Evolutionary conservation across 495 filamentous ascomycete species (phyloP), one percentile per base, ranked within the genome.

Genomic region (Bryoglossum gracile): DNA sequence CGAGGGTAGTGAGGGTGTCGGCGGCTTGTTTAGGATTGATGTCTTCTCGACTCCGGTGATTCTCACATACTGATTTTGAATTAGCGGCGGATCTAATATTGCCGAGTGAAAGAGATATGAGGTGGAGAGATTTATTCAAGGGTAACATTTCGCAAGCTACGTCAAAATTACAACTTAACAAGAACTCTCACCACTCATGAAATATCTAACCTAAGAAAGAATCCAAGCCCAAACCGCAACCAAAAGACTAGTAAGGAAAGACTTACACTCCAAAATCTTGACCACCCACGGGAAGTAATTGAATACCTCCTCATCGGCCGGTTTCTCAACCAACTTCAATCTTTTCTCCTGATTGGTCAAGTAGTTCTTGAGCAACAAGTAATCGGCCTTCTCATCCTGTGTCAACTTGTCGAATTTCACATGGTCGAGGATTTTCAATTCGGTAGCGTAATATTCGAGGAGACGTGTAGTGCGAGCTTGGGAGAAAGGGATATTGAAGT

Each of bases 361-460:
- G 41, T 64, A 70, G 35, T 67, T 73, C 19, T 65, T 60, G 26
- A 73, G 46, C 1, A 73, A 61, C 14, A 74, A 24, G 40, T 68
- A 66, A 43, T 74, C 71, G 0, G 70, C 63, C 40, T 62, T 68
- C 28, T 60, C 62, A 16, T 69, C 55, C 48, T 72, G 70, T 18
- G 64, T 57, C 13, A 62, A 63, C 2, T 51, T 50, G 4, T 58
- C 50, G 50, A 72, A 72, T 0, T 53, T 22, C 8, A 59, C 51
- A 8, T 47, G 48, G 32, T 58, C 50, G 3, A 70, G 54, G 6
- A 46, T 55, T 9, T 44, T 47, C 2, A 68, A 51, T 39, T 68
- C 62, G 13, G 59, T 24, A 10, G 41, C 34, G 48, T 57, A 65
- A 46, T 61, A 70, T 5, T 50, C 44, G 0, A 54, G 51, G 3